Conservation (phyloP, 768 basidiomycete species). For the Lepiota subincarnata region DNA sequence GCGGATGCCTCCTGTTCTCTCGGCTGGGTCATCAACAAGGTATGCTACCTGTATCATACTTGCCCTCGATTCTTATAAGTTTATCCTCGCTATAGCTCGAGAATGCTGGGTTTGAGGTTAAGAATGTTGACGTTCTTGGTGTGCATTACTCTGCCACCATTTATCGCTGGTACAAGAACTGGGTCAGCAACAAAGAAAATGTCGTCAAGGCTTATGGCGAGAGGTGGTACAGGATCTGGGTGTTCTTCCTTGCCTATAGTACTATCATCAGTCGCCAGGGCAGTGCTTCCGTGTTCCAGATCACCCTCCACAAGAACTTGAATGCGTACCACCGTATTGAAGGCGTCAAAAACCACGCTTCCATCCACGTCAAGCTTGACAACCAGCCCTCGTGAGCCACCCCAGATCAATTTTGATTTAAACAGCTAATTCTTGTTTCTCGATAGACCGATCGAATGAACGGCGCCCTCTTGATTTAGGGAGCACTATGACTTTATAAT, state of each 20-base stretch:
- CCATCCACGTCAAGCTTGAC: conserved; percentile 64
- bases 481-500: neutral
- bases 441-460: conserved; percentile 13
- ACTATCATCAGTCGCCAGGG: conserved; percentile 88
- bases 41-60: conserved; percentile 8
- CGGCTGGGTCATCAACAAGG: conserved; percentile 83
- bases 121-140: conserved; percentile 93
- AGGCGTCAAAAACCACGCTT: conserved; percentile 77
- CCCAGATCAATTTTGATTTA: neutral
- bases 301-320: conserved; percentile 97
- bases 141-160: conserved; percentile 95
- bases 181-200: conserved; percentile 90
- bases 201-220: conserved; percentile 89
- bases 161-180: conserved; percentile 95
- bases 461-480: neutral
- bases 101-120: conserved; percentile 91
- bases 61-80: neutral
- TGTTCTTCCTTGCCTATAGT: conserved; percentile 93
- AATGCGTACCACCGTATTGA: conserved; percentile 92
- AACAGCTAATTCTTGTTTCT: neutral
- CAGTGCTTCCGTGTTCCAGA: conserved; percentile 89
- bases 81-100: conserved; percentile 55
- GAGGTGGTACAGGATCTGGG: conserved; percentile 93
- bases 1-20: conserved; percentile 96
- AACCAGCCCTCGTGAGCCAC: conserved; percentile 46